phyloP scores from a whole-genome alignment of 1,139 yeast genomes.

The Hemisphaericaspora lyxosophila region DNA sequence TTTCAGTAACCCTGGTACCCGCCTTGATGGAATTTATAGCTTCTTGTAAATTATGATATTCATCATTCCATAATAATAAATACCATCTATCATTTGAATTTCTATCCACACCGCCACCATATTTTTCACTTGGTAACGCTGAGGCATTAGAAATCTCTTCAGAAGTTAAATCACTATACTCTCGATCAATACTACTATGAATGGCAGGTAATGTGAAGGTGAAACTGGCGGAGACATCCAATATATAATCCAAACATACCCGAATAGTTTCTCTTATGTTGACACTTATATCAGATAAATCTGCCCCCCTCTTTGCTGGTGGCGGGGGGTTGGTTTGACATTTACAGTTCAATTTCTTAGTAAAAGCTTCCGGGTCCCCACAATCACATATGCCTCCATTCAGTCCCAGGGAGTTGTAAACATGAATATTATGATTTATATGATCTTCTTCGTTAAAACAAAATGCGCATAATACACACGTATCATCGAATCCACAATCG shows the following conservation, averaged over 20 bases:
- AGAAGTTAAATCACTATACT: constrained; percentile 21
- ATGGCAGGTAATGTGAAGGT: constrained; percentile 36
- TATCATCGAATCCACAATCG: constrained; percentile 68
- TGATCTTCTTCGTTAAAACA: constrained; percentile 74
- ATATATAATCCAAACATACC: constrained; percentile 45
- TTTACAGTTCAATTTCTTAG: constrained; percentile 51
- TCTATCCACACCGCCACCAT: constrained; percentile 29
- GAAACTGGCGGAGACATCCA: constrained; percentile 45
- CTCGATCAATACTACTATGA: constrained; percentile 26
- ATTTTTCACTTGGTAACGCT: constrained; percentile 28
- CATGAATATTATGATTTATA: constrained; percentile 57
- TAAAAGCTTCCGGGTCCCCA: constrained; percentile 87
- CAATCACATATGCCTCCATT: constrained; percentile 82
- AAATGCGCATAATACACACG: constrained; percentile 69
- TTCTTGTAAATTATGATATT: constrained; percentile 56
- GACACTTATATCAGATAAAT: constrained; percentile 15
- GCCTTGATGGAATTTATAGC: constrained; percentile 44
- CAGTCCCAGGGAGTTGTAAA: constrained; percentile 47
- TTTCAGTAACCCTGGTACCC: constrained; percentile 28
- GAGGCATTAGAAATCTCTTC: constrained; percentile 28
- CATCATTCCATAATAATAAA: constrained; percentile 72
- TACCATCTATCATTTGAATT: constrained; percentile 36
- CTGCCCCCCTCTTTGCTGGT: constrained; percentile 11
- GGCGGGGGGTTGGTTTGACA: constrained; percentile 19
- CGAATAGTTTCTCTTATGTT: constrained; percentile 32